phyloP scores from a whole-genome alignment of 2,329 filamentous ascomycete species.

The Colletotrichum australisinense region DNA sequence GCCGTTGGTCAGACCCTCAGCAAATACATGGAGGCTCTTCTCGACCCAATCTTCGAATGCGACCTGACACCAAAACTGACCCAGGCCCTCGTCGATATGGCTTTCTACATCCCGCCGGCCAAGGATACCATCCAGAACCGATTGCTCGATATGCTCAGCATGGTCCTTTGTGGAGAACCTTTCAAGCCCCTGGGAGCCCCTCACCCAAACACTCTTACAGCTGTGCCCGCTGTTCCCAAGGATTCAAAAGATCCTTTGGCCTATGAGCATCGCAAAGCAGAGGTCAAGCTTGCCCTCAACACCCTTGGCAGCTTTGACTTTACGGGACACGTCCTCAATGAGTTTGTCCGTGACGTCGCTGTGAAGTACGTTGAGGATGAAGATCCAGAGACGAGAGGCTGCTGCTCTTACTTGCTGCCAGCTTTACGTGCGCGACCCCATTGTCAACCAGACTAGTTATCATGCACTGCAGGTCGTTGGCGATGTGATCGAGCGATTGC shows the following conservation, averaged over 20 bases:
- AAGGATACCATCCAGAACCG: constrained; percentile 94
- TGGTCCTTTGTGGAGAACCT: constrained; percentile 90
- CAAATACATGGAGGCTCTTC: constrained; percentile 96
- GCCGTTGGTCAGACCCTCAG: constrained; percentile 96
- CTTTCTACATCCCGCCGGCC: constrained; percentile 96
- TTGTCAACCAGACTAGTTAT: constrained; percentile 97
- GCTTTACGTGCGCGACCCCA: constrained; percentile 94
- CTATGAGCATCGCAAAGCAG: constrained; percentile 83
- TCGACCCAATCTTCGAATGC: constrained; percentile 97
- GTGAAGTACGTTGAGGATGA: constrained; percentile 99
- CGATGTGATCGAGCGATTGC: constrained; percentile 95
- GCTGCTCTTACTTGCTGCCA: constrained; percentile 98
- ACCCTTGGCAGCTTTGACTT: constrained; percentile 99
- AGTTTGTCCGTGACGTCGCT: constrained; percentile 97
- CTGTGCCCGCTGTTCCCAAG: constrained; percentile 85
- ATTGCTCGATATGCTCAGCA: constrained; percentile 92
- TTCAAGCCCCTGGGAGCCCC: constrained; percentile 95
- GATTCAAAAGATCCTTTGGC: constrained; percentile 87
- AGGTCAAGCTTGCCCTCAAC: constrained; percentile 92
- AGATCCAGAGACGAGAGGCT: constrained; percentile 91
- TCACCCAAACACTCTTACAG: constrained; percentile 80
- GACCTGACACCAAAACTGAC: constrained; percentile 94
- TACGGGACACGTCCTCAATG: constrained; percentile 90
- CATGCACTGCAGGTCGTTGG: constrained; percentile 97
- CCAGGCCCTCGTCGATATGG: constrained; percentile 97